Conservation (phyloP, 2,329 filamentous ascomycete species). For the Penicillium sp. region DNA sequence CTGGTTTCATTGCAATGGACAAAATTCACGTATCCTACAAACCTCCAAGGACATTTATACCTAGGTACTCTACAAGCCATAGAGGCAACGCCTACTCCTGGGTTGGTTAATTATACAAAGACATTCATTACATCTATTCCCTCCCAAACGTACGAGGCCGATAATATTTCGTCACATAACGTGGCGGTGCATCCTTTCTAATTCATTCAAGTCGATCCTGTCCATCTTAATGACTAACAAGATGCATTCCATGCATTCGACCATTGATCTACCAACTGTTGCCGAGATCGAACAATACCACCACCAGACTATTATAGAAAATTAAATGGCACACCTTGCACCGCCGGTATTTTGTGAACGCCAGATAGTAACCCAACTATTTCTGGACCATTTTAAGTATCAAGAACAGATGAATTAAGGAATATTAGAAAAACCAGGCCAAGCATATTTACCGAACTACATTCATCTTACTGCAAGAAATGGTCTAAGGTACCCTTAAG, state of each 20-base stretch:
- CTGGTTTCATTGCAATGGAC: constrained; percentile 4
- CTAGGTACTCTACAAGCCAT: not conserved
- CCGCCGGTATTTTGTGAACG: too few species aligned
- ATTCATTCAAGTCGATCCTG: not conserved
- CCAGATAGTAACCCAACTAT: too few species aligned
- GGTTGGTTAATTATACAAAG: not conserved
- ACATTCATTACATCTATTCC: not conserved
- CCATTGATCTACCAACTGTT: constrained; percentile 10
- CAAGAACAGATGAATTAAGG: constrained; percentile 16
- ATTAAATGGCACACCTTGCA: too few species aligned
- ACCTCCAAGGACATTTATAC: not conserved
- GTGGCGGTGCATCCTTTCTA: not conserved
- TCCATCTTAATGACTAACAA: not conserved
- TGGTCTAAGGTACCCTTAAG: constrained; percentile 16
- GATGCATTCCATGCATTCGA: not conserved
- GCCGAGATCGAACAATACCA: too few species aligned
- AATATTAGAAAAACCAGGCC: constrained; percentile 8
- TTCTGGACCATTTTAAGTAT: too few species aligned
- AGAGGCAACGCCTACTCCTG: not conserved
- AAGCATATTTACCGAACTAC: constrained; percentile 14
- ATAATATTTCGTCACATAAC: not conserved
- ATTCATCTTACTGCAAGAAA: constrained; percentile 12
- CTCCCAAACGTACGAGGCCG: not conserved
- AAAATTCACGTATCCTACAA: not conserved
- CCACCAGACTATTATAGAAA: too few species aligned